Evolutionary conservation across 2,329 filamentous ascomycete species (phyloP).

Genomic region (Leptosphaerulina australis): DNA sequence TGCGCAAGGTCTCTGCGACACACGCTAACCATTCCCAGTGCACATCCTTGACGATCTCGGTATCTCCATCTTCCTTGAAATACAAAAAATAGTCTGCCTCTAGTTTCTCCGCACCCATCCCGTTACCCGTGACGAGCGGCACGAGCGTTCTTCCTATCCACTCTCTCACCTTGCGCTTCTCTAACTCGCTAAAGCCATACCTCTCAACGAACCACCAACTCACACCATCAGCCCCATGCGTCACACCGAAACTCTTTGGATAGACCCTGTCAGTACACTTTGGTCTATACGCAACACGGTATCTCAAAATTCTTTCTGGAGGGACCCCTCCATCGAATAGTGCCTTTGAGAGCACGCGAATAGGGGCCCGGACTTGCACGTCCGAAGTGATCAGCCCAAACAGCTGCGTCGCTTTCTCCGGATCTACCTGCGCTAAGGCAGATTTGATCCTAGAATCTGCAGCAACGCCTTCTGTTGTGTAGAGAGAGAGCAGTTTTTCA

Average conservation of each 20-base stretch:
- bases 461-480: slow-evolving; percentile 1
- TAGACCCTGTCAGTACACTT: slow-evolving; percentile 9
- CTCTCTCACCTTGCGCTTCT: not conserved
- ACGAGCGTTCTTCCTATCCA: slow-evolving; percentile 4
- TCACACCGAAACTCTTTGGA: slow-evolving; percentile 7
- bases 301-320: slow-evolving; percentile 4
- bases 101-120: not conserved
- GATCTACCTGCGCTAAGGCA: not conserved
- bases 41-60: not conserved
- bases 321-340: slow-evolving; percentile 8
- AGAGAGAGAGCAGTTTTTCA: slow-evolving; percentile 1
- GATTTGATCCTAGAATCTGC: not conserved
- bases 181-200: slow-evolving; percentile 6
- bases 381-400: slow-evolving; percentile 14
- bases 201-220: slow-evolving; percentile 12
- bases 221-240: slow-evolving; percentile 10
- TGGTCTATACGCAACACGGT: slow-evolving; percentile 11
- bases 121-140: not conserved
- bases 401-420: slow-evolving; percentile 4
- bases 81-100: not conserved
- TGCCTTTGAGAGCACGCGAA: slow-evolving; percentile 9
- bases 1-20: not conserved
- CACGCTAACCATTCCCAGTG: slow-evolving; percentile 9
- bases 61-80: slow-evolving; percentile 2
- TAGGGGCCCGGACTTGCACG: slow-evolving; percentile 13